A percentile compares a stretch with the other conserved stretches of the same genome.
Evolutionary conservation across 2,329 filamentous ascomycete species (phyloP).

Genomic region (Pseudopithomyces chartarum): DNA sequence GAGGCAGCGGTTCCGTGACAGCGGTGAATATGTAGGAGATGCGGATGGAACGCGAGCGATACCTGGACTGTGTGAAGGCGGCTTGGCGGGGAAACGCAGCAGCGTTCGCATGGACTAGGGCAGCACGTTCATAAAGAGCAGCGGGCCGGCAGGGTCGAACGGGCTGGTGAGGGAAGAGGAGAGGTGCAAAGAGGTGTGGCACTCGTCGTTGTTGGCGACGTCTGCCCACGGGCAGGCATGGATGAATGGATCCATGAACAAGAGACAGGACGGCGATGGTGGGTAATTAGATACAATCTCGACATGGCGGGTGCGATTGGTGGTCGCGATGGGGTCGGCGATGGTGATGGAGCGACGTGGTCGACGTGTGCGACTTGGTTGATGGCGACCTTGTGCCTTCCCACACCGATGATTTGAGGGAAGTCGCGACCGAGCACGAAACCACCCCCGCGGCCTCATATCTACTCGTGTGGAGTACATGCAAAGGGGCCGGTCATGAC

Average conservation of each 20-base stretch:
- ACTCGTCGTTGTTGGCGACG: not conserved
- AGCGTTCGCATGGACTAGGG: no score
- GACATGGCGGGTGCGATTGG: not conserved
- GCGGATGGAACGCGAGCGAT: slow-evolving; percentile 27
- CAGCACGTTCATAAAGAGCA: not conserved
- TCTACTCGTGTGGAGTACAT: no score
- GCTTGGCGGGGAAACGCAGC: slow-evolving; percentile 1
- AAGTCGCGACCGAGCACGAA: slow-evolving; percentile 5
- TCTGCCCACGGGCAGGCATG: not conserved
- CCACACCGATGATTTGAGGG: not conserved
- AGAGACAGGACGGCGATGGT: not conserved
- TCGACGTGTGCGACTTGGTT: slow-evolving; percentile 2
- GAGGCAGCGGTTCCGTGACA: slow-evolving; percentile 12
- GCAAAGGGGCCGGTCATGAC: no score
- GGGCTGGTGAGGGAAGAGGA: not conserved
- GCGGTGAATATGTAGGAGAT: slow-evolving; percentile 28
- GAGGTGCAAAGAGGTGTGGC: not conserved
- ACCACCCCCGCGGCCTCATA: not conserved
- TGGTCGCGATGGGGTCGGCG: not conserved
- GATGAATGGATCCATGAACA: not conserved
- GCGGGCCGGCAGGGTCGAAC: not conserved
- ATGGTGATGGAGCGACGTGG: slow-evolving; percentile 1
- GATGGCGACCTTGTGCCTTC: slow-evolving; percentile 1
- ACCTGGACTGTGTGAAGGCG: slow-evolving; percentile 33
- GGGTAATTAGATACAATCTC: slow-evolving; percentile 7